A percentile compares a stretch with the other conserved stretches of the same genome.
Evolutionary conservation across 2,329 filamentous ascomycete species (phyloP).

Genomic region (Diaporthe humulicola): DNA sequence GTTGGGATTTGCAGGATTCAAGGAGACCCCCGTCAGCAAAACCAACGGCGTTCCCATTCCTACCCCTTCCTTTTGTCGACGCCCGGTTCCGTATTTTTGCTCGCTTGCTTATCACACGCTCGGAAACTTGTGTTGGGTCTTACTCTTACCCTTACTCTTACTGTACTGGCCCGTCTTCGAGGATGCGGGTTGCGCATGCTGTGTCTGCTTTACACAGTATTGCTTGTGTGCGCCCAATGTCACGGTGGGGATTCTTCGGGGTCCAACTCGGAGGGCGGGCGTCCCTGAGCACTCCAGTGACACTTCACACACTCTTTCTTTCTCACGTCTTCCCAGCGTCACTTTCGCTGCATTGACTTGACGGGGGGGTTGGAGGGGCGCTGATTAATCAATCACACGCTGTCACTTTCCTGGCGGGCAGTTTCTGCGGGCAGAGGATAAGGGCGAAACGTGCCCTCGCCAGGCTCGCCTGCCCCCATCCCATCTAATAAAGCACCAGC

Average conservation of each 20-base stretch:
- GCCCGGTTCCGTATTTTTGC: neutral
- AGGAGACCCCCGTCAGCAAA: slow-evolving; percentile 29
- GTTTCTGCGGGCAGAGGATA: neutral
- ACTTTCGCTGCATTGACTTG: neutral
- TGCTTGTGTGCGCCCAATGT: slow-evolving; percentile 15
- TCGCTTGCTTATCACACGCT: neutral
- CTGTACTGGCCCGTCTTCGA: neutral
- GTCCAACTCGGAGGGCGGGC: neutral
- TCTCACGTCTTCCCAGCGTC: neutral
- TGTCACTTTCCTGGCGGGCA: slow-evolving; percentile 10
- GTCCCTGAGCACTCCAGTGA: neutral
- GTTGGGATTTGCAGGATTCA: neutral
- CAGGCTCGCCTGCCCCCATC: neutral
- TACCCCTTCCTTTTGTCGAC: neutral
- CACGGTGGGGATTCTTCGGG: slow-evolving; percentile 21
- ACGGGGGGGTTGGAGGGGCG: neutral
- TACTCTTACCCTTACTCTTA: too few species aligned
- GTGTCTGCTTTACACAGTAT: neutral
- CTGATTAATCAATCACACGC: slow-evolving; percentile 25
- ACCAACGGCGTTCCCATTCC: slow-evolving; percentile 9
- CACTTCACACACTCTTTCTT: neutral
- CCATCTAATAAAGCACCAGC: neutral
- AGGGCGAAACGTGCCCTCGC: slow-evolving; percentile 1
- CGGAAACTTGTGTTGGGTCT: neutral
- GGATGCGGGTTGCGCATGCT: neutral